Conservation (phyloP, 371 early-diverging fungal species). For the Cokeromyces recurvatus region DNA sequence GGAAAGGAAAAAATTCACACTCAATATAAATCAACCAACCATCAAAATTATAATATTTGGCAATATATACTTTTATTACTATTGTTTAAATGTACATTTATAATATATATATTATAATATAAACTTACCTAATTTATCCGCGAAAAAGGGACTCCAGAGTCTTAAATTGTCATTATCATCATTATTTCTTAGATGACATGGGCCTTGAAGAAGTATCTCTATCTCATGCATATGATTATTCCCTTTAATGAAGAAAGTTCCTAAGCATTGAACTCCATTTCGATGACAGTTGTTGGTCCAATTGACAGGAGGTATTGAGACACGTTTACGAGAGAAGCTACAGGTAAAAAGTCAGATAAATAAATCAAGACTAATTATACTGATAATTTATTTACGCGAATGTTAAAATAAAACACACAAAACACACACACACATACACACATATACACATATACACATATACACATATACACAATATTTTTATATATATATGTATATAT, state of each 20-base stretch:
- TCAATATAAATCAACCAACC: constrained; percentile 71
- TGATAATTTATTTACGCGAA: too few species aligned
- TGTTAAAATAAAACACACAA: too few species aligned
- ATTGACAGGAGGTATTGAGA: constrained; percentile 56
- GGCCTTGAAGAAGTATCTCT: constrained; percentile 44
- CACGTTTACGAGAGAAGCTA: constrained; percentile 55
- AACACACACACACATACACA: too few species aligned
- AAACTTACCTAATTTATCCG: constrained; percentile 55
- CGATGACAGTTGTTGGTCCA: constrained; percentile 64
- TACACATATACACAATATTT: neutral
- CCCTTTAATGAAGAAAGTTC: constrained; percentile 53
- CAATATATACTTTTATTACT: constrained; percentile 43
- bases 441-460: too few species aligned
- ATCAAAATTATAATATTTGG: constrained; percentile 60
- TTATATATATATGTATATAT: neutral
- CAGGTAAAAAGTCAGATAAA: neutral
- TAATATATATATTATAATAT: too few species aligned
- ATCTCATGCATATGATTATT: constrained; percentile 32
- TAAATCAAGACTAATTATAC: neutral
- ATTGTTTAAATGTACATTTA: too few species aligned
- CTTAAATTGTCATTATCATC: constrained; percentile 6
- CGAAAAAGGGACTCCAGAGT: constrained; percentile 36
- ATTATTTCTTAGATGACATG: neutral
- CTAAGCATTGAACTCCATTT: constrained; percentile 52
- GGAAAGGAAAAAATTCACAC: constrained; percentile 32